Base-by-base conservation (phyloP, 2,329 filamentous ascomycete species). In the Aspergillus sojae region DNA sequence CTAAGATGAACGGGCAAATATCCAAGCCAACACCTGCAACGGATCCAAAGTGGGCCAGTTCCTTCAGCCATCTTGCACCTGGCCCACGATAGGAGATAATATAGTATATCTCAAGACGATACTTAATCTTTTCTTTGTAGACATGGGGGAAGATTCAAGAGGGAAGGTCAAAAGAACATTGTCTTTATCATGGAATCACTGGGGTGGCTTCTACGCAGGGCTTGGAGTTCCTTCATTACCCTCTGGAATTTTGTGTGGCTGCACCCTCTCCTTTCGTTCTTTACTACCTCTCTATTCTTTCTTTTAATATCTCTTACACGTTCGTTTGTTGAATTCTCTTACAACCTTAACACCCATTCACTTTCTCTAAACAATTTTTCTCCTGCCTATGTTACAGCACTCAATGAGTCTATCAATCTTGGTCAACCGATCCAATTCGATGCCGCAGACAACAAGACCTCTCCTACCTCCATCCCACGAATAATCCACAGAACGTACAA, bases 401-500 rank as follows among this genome's bases (percentile, higher is more conserved):
- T 54, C n/a, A 54, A 54, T 10, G 30, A 54, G 52, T 54, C 52
- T 23, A 54, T 54, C 30, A 36, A 6, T 23, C 52, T 36, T 23
- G 52, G 52, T 34, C 28, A 54, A 19, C 30, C 52, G 30, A 36
- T 54, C 19, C 52, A 36, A 7, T 54, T 36, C 52, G 11, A 54
- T 16, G 16, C 52, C n/a, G n/a, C 52, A 19, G 30, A 36, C 12
- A 54, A 36, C 30, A 26, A n/a, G 19, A 54, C 52, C 3, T 21
- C 28, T 16, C 52, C 30, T 32, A 19, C 30, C 32, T 36, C n/a
- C 1, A 54, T 54, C 52, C 52, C 52, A 21, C 52, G 52, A 36
- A 54, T 36, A 7, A 54, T 54, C 19, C 52, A 54, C 52, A 30
- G 52, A 34, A 54, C 52, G 2, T 54, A 34, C 52, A 54, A 54